phyloP scores from a whole-genome alignment of 148 eudicot genomes.

The Diospyros lotus region DNA sequence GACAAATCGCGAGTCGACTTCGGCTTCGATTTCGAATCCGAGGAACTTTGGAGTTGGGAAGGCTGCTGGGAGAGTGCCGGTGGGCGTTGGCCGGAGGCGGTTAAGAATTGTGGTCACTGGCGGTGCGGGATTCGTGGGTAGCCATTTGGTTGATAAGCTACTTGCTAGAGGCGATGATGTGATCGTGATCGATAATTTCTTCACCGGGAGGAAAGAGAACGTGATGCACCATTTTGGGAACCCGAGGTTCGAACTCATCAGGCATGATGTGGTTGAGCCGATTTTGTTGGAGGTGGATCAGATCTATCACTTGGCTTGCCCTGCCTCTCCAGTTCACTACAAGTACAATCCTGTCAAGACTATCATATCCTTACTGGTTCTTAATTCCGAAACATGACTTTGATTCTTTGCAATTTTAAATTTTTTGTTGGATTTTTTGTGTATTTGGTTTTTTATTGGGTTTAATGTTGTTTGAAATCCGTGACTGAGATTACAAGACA shows the following conservation, averaged over 20 bases:
- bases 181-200: constrained; percentile 74
- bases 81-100: constrained; percentile 47
- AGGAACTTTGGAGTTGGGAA: constrained; percentile 11
- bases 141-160: constrained; percentile 74
- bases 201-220: constrained; percentile 81
- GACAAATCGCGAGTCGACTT: not conserved
- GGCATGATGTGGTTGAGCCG: constrained; percentile 86
- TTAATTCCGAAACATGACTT: not conserved
- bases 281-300: constrained; percentile 82
- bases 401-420: not conserved
- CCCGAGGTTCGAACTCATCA: constrained; percentile 64
- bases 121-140: constrained; percentile 80
- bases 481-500: constrained; percentile 70
- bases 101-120: constrained; percentile 66
- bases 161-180: constrained; percentile 72
- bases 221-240: constrained; percentile 67
- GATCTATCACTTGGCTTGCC: constrained; percentile 82
- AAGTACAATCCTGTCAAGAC: constrained; percentile 82
- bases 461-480: constrained; percentile 28
- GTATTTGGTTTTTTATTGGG: not conserved
- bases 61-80: constrained; percentile 51
- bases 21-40: constrained; percentile 2
- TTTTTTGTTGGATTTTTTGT: not conserved
- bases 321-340: constrained; percentile 84
- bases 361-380: constrained; percentile 58